phyloP scores from a whole-genome alignment of 257 asterid species.

The Penstemon newberryi region DNA sequence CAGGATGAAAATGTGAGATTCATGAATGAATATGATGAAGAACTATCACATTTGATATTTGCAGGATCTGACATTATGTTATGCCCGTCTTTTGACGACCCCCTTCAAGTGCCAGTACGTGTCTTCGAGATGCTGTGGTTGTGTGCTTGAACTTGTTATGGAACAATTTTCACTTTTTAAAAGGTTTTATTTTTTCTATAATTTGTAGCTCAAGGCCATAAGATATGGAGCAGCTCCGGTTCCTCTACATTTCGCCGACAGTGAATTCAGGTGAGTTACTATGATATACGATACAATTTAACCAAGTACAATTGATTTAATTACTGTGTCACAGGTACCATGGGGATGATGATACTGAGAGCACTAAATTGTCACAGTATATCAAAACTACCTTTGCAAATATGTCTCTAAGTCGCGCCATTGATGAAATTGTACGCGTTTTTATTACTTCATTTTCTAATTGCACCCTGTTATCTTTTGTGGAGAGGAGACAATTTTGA shows the following conservation, averaged over 20 bases:
- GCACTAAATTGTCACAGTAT: constrained; percentile 44
- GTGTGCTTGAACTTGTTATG: not conserved
- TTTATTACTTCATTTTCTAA: not conserved
- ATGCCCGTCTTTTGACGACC: constrained; percentile 66
- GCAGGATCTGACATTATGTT: constrained; percentile 79
- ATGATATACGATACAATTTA: constrained; percentile 1
- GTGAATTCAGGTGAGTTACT: constrained; percentile 45
- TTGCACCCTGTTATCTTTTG: not conserved
- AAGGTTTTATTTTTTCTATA: not conserved
- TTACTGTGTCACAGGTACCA: constrained; percentile 45
- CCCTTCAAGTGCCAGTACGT: constrained; percentile 71
- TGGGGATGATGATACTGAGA: constrained; percentile 36
- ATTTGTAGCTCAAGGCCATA: constrained; percentile 64
- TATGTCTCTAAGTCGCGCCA: constrained; percentile 59
- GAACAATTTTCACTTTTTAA: not conserved
- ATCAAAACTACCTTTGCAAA: constrained; percentile 45
- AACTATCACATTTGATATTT: constrained; percentile 58
- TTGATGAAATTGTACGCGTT: constrained; percentile 61
- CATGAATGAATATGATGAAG: constrained; percentile 59
- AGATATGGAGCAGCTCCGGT: constrained; percentile 71
- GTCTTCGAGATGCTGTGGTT: not conserved
- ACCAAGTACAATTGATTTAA: constrained; percentile 1
- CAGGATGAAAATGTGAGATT: constrained; percentile 63
- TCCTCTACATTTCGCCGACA: constrained; percentile 38
- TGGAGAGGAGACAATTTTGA: not conserved